Conservation (phyloP, 345 rosid genomes). For the Excoecaria cochinchinensis region DNA sequence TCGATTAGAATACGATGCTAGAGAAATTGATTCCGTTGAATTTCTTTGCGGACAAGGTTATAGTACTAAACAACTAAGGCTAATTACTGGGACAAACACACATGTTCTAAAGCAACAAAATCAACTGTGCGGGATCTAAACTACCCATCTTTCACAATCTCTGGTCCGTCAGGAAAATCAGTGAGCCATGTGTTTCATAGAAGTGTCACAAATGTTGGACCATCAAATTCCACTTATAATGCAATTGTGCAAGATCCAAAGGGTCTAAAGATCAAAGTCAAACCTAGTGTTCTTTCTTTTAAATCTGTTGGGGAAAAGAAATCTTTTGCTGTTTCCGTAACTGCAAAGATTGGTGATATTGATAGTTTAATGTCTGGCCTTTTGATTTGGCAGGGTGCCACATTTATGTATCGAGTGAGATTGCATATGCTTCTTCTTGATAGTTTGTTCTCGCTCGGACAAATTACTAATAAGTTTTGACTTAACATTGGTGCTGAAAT, state of each 20-base stretch:
- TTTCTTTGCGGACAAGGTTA: slow-evolving; percentile 48
- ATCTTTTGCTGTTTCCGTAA: slow-evolving; percentile 26
- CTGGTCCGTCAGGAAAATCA: background rate
- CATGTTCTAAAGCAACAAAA: slow-evolving; percentile 27
- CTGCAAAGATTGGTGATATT: slow-evolving; percentile 8
- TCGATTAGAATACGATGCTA: slow-evolving; percentile 42
- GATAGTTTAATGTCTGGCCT: slow-evolving; percentile 15
- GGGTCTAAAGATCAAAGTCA: slow-evolving; percentile 28
- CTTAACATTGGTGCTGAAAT: too few relatives aligned
- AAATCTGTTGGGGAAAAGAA: slow-evolving; percentile 15
- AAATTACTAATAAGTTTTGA: too few relatives aligned
- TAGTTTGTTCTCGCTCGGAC: background rate
- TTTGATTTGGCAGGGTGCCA: slow-evolving; percentile 40
- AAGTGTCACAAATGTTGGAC: slow-evolving; percentile 42
- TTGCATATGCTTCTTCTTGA: slow-evolving; percentile 9
- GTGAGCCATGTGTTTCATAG: slow-evolving; percentile 26
- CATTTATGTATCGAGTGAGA: slow-evolving; percentile 25
- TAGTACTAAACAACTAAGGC: slow-evolving; percentile 7
- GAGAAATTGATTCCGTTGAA: slow-evolving; percentile 34
- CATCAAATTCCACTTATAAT: slow-evolving; percentile 25
- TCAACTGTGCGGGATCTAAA: slow-evolving; percentile 39
- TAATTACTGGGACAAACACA: slow-evolving; percentile 23
- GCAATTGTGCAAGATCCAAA: slow-evolving; percentile 14
- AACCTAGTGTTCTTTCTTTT: slow-evolving; percentile 29
- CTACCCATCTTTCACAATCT: slow-evolving; percentile 38